phyloP scores from a whole-genome alignment of 768 basidiomycete species.

The Naganishia vishniacii region DNA sequence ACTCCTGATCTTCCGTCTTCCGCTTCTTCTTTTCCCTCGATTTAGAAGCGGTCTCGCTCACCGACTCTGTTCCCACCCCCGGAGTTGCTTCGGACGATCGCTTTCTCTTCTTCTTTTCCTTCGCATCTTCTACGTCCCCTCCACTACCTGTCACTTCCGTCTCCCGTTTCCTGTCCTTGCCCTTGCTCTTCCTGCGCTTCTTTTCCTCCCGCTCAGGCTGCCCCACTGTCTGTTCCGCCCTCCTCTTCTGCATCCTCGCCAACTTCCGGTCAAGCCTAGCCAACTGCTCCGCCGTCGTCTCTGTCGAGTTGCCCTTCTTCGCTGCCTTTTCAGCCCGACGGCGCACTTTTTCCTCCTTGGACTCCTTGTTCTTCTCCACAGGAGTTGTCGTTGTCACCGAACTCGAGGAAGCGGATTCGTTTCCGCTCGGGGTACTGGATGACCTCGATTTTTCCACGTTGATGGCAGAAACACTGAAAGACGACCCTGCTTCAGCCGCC shows the following conservation, averaged over 20 bases:
- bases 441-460: neutral
- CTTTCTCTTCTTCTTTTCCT: constrained; percentile 27
- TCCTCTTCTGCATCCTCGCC: neutral
- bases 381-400: no score
- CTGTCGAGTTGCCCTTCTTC: constrained; percentile 18
- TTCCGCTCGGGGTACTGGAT: no score
- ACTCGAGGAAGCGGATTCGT: no score
- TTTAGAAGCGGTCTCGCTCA: constrained; percentile 14
- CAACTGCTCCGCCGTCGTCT: constrained; percentile 56
- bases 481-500: neutral
- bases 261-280: constrained; percentile 54
- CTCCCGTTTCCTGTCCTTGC: constrained; percentile 29
- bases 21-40: constrained; percentile 22
- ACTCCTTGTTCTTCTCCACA: constrained; percentile 3
- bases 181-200: constrained; percentile 4
- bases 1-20: constrained; percentile 4
- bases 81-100: neutral
- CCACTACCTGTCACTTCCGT: constrained; percentile 9
- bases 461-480: neutral
- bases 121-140: constrained; percentile 30
- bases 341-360: constrained; percentile 29
- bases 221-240: neutral
- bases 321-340: constrained; percentile 28
- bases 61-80: neutral
- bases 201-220: neutral